Evolutionary conservation across 768 basidiomycete genomes (phyloP), one percentile per base, ranked within the genome.

Genomic region (Leccinum barrowsii): DNA sequence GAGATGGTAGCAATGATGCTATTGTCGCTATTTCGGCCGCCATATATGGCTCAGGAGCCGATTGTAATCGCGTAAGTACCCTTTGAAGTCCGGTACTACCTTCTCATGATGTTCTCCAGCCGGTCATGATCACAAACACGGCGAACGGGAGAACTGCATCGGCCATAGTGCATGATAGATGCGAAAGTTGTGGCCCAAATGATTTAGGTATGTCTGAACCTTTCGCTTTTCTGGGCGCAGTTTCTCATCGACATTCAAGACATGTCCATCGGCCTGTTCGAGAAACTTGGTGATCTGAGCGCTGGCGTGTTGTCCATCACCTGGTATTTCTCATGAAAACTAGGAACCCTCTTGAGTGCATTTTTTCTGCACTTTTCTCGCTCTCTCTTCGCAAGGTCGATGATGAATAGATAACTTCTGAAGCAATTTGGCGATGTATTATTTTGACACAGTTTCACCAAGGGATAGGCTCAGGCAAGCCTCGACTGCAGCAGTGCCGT

Each of bases 191-290:
- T 69, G 75, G 67, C 34, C 59, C 75, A 1, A 62, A 66, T 58
- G 82, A 84, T 65, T 73, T 90, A 60, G 89, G 88, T 89, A 70
- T 59, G 80, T 12, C 7, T 72, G 37, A 7, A 12, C 30, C 21
- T 26, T 7, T 30, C n/a, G 32, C 47, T 46, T 44, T 57, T 40
- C 30, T n/a, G 11, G 22, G 35, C 13, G 7, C 37, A 28, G 48
- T 61, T 12, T 59, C 55, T 65, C 19, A 64, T 59, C 7, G 7
- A 5, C 13, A 34, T 51, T 24, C 12, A 68, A 90, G 88, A 90
- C 68, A 80, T 90, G 83, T 88, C 86, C 28, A 80, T 81, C 8
- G 75, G 77, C 7, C 67, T 87, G 34, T 90, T 90, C 72, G 3
- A 81, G 65, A 61, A 81, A 58, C 67, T 90, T 49, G 81, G 72